These are phyloP conservation scores for Rhododendron simsii DNA, from an alignment of 148 eudicot species.

Conservation along the genomic window DNA sequence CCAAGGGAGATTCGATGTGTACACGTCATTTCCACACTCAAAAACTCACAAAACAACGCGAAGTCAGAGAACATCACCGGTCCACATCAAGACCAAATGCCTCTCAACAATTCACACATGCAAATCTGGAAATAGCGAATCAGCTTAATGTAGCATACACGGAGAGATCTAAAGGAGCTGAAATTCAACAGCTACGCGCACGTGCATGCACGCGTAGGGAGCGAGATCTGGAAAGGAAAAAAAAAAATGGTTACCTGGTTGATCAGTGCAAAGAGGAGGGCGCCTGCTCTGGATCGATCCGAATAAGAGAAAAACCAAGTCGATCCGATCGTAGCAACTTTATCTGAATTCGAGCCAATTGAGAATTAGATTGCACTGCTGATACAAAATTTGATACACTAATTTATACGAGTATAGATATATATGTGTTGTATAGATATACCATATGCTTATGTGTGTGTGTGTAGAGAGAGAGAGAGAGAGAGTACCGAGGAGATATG, in stretches of 20 bases:
- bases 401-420: neutral
- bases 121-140: neutral
- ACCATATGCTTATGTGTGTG: neutral
- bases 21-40: neutral
- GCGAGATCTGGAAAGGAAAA: conserved; percentile 1
- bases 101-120: neutral
- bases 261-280: conserved; percentile 1
- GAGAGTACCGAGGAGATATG: conserved; percentile 3
- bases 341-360: neutral
- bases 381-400: neutral
- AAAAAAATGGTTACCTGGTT: neutral
- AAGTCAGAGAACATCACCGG: neutral
- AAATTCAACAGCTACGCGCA: neutral
- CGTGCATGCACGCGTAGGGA: neutral
- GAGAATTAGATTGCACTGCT: neutral
- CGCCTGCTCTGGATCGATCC: conserved; percentile 8
- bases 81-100: neutral
- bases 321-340: conserved; percentile 8
- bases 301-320: conserved; percentile 6
- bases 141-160: neutral
- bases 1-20: neutral
- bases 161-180: neutral
- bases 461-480: neutral
- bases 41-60: neutral
- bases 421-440: no score